Percentiles rank a stretch among this genome's conserved stretches.
phyloP scores from a whole-genome alignment of 164 flowering plant species.

The Vitis amurensis region DNA sequence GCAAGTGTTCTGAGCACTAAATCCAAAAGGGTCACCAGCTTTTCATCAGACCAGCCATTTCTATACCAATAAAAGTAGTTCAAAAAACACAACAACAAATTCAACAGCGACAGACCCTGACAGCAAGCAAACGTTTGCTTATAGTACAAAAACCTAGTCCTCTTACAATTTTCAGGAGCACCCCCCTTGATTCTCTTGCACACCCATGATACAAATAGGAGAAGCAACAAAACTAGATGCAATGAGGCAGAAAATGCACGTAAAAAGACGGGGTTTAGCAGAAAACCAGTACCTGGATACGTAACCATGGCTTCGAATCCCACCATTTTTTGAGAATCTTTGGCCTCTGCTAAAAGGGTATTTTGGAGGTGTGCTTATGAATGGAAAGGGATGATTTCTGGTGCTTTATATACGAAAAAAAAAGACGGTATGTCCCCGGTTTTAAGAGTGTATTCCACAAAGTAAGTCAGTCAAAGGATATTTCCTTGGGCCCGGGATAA shows the following conservation, averaged over 20 bases:
- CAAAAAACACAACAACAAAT: conserved; percentile 36
- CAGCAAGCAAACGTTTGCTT: conserved; percentile 38
- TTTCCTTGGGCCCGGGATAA: too few relatives aligned
- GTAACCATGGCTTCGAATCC: conserved; percentile 3
- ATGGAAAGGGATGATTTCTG: too few relatives aligned
- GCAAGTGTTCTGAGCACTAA: conserved; percentile 41
- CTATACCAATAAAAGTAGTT: conserved; percentile 54
- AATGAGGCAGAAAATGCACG: conserved; percentile 49
- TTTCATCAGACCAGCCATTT: conserved; percentile 59
- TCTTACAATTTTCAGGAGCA: conserved; percentile 11
- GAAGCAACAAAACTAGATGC: conserved; percentile 48
- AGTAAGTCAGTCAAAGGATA: too few relatives aligned
- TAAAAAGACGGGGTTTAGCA: conserved; percentile 45
- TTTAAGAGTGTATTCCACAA: too few relatives aligned
- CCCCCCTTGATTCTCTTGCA: conserved; percentile 21
- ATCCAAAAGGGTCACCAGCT: conserved; percentile 41
- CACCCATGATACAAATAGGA: conserved; percentile 36
- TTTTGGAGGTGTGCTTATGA: too few relatives aligned
- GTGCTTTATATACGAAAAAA: too few relatives aligned
- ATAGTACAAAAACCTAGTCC: conserved; percentile 19
- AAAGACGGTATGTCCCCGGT: too few relatives aligned
- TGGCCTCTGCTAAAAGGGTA: too few relatives aligned
- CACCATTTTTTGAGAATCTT: too few relatives aligned
- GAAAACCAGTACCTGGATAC: conserved; percentile 22
- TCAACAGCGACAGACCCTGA: conserved; percentile 43